Evolutionary conservation across 495 filamentous ascomycete species (phyloP).

Genomic region (Daldinia caldariorum): DNA sequence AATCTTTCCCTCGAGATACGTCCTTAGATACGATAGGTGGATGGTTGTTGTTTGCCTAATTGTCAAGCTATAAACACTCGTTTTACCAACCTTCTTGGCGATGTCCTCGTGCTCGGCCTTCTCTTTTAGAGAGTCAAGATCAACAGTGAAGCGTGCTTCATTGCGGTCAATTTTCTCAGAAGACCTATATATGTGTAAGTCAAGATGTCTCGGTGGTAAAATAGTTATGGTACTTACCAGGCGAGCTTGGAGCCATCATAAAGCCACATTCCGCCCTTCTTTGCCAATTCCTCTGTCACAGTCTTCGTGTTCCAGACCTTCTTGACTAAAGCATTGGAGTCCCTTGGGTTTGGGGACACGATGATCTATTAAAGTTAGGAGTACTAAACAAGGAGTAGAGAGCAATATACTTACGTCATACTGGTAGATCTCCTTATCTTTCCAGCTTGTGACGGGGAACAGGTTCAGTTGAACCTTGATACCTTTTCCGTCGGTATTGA

Average conservation of each 20-base stretch:
- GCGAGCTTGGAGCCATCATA: conserved; percentile 82
- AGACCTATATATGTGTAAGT: conserved; percentile 50
- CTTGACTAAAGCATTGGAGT: conserved; percentile 64
- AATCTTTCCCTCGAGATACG: conserved; percentile 69
- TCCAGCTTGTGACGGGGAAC: conserved; percentile 66
- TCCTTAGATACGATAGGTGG: conserved; percentile 67
- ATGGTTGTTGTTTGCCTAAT: conserved; percentile 69
- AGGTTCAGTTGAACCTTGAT: conserved; percentile 75
- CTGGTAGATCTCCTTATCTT: conserved; percentile 70
- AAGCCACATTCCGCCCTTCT: conserved; percentile 63
- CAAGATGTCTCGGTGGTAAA: not conserved
- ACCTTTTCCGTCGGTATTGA: conserved; percentile 66
- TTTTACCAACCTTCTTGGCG: conserved; percentile 41
- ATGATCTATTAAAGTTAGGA: conserved; percentile 60
- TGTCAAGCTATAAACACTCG: conserved; percentile 65
- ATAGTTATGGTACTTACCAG: conserved; percentile 66
- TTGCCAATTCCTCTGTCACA: conserved; percentile 63
- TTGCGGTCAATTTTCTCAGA: conserved; percentile 49
- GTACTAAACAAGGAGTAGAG: not conserved
- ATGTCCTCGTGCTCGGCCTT: conserved; percentile 56
- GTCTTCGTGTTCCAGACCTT: conserved; percentile 75
- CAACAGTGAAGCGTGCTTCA: conserved; percentile 61
- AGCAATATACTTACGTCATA: conserved; percentile 77
- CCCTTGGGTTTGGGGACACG: conserved; percentile 68
- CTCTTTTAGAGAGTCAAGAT: conserved; percentile 65